Base-by-base conservation (phyloP, 108 stramenopile genomes). In the Fragilaria radians region DNA sequence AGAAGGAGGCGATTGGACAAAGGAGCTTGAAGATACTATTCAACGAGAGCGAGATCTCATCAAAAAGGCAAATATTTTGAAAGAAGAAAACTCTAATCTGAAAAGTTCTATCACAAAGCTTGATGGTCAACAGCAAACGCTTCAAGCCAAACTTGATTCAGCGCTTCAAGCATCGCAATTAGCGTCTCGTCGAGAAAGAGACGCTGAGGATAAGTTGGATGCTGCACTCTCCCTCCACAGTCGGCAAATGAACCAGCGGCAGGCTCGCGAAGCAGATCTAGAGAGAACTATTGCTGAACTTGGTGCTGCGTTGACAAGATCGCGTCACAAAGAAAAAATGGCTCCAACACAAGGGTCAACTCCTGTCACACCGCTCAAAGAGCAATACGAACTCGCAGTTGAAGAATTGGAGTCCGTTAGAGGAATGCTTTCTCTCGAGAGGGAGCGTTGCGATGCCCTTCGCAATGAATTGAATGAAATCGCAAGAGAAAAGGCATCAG, bases 251-350 rank as follows among this genome's bases (percentile, higher is more conserved):
- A 76, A 74, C 28, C 74, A 84, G 48, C 68, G 90, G 29, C 76
- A 84, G 23, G 46, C 77, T 54, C 69, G 91, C 49, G 91, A 92
- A 58, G 57, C 76, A 21, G 85, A 88, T 56, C 61, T 92, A 42
- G 91, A 92, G 67, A 68, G 79, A 48, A 87, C 79, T 2, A 67
- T 92, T n/a, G 80, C 83, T 46, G 83, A 88, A 46, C 78, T 88
- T 28, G 85, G 80, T 28, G 81, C 85, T 9, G 91, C 88, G 4
- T 64, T 88, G 25, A 79, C 83, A 7, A 71, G 65, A 18, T 74
- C 85, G 9, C 71, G 72, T 33, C 48, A 25, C 28, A 72, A 69
- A 47, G 71, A 57, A 24, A 57, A 57, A 56, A 42, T 76, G 26
- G 65, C 75, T 62, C 54, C 72, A 65, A 30, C 59, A 24, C 47